phyloP scores from a whole-genome alignment of 306 rosid species.

The Ammopiptanthus mongolicus region DNA sequence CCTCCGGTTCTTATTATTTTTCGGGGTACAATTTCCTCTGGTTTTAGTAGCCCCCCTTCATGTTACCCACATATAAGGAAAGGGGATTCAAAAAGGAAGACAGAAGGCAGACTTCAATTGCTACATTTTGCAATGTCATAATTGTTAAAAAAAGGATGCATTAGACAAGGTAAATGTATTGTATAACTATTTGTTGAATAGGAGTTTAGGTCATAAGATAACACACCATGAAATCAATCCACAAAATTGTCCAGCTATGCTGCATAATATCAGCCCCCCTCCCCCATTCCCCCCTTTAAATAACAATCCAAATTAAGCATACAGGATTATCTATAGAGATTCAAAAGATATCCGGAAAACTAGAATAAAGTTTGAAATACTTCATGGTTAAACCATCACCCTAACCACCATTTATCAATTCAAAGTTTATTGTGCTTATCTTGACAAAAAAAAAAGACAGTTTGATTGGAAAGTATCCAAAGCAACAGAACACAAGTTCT shows the following conservation, averaged over 20 bases:
- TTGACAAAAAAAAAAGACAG: too few species aligned
- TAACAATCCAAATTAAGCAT: constrained; percentile 1
- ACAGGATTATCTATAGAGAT: background rate
- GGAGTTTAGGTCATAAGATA: background rate
- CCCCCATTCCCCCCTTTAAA: background rate
- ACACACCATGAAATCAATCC: background rate
- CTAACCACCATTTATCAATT: too few species aligned
- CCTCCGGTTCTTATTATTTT: background rate
- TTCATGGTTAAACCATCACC: too few species aligned
- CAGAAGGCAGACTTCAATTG: background rate
- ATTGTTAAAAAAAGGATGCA: background rate
- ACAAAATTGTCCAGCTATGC: constrained; percentile 8
- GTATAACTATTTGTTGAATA: background rate
- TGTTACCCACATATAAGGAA: background rate
- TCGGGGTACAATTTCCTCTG: background rate
- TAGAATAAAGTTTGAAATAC: too few species aligned
- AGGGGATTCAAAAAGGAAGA: background rate
- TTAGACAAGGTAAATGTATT: background rate
- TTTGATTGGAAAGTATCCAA: background rate
- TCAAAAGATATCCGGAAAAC: background rate
- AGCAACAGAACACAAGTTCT: background rate
- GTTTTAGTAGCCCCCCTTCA: background rate
- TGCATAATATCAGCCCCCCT: background rate
- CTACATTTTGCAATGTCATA: background rate
- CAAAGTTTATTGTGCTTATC: too few species aligned